Conservation (phyloP, 768 basidiomycete genomes). For the Kwoniella bestiolae region DNA sequence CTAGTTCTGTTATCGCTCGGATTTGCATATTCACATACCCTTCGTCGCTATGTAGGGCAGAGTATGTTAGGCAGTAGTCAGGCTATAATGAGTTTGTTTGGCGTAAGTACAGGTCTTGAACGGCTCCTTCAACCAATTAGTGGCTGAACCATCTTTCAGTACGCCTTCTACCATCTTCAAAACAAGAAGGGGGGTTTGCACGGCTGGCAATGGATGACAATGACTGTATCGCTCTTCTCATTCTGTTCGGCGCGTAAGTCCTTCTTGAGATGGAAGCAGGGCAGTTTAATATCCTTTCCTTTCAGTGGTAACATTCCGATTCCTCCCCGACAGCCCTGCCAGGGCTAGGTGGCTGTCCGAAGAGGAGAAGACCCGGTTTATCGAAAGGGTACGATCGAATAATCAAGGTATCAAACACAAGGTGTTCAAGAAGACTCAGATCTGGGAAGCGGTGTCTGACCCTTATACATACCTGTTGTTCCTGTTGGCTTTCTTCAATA, state of each 20-base stretch:
- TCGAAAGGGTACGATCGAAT: constrained; percentile 60
- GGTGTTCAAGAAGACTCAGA: constrained; percentile 59
- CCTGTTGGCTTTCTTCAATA: constrained; percentile 61
- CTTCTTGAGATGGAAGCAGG: background rate
- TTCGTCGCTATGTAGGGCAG: background rate
- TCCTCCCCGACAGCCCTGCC: constrained; percentile 37
- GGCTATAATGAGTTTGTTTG: background rate
- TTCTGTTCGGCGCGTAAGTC: constrained; percentile 18
- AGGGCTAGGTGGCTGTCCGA: constrained; percentile 30
- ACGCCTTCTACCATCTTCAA: constrained; percentile 36
- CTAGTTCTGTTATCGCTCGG: background rate
- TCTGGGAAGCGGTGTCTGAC: constrained; percentile 62
- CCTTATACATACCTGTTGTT: constrained; percentile 61
- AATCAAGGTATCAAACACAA: constrained; percentile 65
- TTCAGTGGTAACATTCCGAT: constrained; percentile 23
- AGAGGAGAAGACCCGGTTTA: constrained; percentile 59
- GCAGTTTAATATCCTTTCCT: background rate
- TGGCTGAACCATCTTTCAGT: too few relatives aligned
- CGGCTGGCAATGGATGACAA: constrained; percentile 39
- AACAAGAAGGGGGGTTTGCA: constrained; percentile 9
- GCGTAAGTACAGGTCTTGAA: too few relatives aligned
- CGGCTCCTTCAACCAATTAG: too few relatives aligned
- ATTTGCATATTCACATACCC: background rate
- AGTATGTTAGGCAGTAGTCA: background rate
- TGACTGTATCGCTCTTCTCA: constrained; percentile 31